Evolutionary conservation across 192 early-diverging fungal genomes (phyloP).

Genomic region (Podila clonocystis): DNA sequence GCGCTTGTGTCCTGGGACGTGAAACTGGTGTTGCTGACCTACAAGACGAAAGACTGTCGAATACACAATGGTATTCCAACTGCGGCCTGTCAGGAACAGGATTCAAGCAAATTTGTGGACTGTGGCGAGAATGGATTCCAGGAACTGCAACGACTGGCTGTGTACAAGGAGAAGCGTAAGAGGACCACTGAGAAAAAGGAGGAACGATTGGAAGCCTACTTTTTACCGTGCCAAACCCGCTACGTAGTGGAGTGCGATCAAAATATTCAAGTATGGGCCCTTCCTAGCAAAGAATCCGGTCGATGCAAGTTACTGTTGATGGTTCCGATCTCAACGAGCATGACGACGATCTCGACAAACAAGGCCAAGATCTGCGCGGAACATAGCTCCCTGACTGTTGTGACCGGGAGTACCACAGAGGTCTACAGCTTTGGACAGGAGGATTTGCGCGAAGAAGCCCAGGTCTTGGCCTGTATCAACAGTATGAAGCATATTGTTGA

Average conservation of each 20-base stretch:
- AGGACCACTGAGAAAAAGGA: background rate
- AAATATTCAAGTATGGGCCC: background rate
- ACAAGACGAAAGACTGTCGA: background rate
- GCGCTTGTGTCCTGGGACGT: background rate
- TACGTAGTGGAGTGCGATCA: background rate
- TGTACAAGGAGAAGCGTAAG: background rate
- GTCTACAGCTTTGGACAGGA: background rate
- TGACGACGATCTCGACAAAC: too few species aligned
- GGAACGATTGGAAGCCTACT: background rate
- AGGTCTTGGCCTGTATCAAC: background rate
- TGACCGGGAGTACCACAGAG: background rate
- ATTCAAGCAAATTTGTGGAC: background rate
- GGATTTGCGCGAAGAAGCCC: background rate
- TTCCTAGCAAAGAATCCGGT: background rate
- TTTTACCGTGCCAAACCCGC: background rate
- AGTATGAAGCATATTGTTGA: background rate
- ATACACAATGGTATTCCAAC: background rate
- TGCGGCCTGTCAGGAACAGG: too few species aligned
- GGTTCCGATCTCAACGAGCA: background rate
- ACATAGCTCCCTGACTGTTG: background rate
- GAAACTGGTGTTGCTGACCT: background rate
- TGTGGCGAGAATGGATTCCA: background rate
- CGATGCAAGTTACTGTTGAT: slow-evolving; percentile 1
- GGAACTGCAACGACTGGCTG: background rate
- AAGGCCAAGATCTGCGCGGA: background rate